phyloP scores from a whole-genome alignment of 495 filamentous ascomycete genomes.

The Delitschia confertaspora region DNA sequence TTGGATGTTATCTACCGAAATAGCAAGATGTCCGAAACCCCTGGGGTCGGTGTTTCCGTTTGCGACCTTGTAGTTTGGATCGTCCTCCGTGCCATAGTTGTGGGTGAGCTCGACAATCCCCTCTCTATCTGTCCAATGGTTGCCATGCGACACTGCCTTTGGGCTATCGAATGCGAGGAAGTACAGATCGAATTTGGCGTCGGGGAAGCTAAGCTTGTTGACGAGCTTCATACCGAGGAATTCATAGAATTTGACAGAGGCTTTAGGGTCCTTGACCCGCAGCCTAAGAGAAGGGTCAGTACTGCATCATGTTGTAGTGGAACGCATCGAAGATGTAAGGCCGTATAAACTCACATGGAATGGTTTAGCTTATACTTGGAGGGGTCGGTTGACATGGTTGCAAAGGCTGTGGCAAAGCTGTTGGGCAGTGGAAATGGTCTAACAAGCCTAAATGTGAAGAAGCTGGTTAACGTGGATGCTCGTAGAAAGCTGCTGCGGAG shows the following conservation, averaged over 20 bases:
- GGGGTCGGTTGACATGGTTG: slow-evolving; percentile 23
- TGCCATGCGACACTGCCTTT: slow-evolving; percentile 49
- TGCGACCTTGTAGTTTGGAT: slow-evolving; percentile 69
- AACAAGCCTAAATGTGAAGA: slow-evolving; percentile 2
- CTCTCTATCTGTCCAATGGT: slow-evolving; percentile 71
- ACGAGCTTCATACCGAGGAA: slow-evolving; percentile 83
- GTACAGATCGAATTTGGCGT: slow-evolving; percentile 85
- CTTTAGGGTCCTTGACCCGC: slow-evolving; percentile 87
- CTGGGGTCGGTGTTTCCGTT: slow-evolving; percentile 86
- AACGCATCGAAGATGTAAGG: background rate
- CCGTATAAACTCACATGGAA: slow-evolving; percentile 13
- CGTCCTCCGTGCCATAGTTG: slow-evolving; percentile 90
- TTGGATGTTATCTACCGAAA: slow-evolving; percentile 85
- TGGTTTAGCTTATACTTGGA: slow-evolving; percentile 32
- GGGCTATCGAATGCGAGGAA: slow-evolving; percentile 69
- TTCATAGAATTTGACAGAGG: slow-evolving; percentile 90
- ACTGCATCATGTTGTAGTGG: slow-evolving; percentile 1
- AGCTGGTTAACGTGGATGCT: background rate
- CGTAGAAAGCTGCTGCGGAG: slow-evolving; percentile 1
- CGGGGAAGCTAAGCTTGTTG: slow-evolving; percentile 61
- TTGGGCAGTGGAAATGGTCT: slow-evolving; percentile 1
- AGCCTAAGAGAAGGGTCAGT: too few relatives aligned
- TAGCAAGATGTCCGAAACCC: slow-evolving; percentile 84
- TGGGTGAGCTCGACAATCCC: slow-evolving; percentile 90
- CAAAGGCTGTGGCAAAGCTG: slow-evolving; percentile 1